A percentile compares a stretch with the other conserved stretches of the same genome.
phyloP scores from a whole-genome alignment of 257 asterid species.

The Plectranthus barbatus region DNA sequence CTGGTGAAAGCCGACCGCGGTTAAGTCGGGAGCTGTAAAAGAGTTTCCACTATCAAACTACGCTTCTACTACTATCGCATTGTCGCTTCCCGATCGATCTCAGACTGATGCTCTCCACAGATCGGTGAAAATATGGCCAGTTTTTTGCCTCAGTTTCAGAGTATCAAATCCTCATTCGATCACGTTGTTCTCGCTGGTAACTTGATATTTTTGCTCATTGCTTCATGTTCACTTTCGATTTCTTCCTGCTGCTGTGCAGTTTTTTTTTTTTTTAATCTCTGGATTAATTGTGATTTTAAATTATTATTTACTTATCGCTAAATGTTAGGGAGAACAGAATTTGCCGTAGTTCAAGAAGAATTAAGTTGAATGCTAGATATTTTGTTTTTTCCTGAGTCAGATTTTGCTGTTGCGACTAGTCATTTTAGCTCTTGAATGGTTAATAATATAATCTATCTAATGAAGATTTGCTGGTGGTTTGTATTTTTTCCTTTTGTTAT shows the following conservation, averaged over 20 bases:
- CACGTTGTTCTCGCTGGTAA: slow-evolving; percentile 84
- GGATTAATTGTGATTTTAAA: not conserved
- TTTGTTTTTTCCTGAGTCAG: not conserved
- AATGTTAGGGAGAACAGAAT: not conserved
- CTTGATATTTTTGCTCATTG: not conserved
- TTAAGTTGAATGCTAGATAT: not conserved
- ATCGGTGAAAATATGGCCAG: slow-evolving; percentile 65
- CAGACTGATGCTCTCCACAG: slow-evolving; percentile 35
- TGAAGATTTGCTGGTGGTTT: not conserved
- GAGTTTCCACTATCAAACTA: not conserved
- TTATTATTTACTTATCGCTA: not conserved
- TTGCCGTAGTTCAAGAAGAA: slow-evolving; percentile 7
- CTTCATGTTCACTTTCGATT: not conserved
- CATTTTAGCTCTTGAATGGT: not conserved
- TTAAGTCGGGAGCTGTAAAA: slow-evolving; percentile 14
- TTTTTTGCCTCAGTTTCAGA: slow-evolving; percentile 93
- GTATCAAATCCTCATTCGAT: slow-evolving; percentile 71
- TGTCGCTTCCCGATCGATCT: slow-evolving; percentile 29
- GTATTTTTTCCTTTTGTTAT: not conserved
- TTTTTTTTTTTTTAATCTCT: not conserved
- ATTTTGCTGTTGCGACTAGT: slow-evolving; percentile 2
- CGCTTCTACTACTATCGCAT: slow-evolving; percentile 1
- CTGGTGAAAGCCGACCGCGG: not conserved
- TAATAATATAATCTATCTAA: not conserved
- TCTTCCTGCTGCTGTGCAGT: not conserved